These are phyloP conservation scores for Penicillium sp. DNA, from an alignment of 2,329 filamentous ascomycete genomes.

Conservation along the genomic window DNA sequence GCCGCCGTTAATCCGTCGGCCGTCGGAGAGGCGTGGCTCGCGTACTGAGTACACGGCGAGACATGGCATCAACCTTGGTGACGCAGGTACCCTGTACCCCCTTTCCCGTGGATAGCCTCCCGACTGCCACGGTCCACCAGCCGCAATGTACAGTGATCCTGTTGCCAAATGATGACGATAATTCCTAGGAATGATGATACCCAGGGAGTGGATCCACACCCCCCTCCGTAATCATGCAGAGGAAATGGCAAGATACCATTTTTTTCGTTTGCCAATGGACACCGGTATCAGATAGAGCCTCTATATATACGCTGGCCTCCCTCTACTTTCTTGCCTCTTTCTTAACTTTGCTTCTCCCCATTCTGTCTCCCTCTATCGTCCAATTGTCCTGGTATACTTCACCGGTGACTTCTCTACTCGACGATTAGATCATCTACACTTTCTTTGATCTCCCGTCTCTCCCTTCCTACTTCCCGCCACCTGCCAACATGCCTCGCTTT, in stretches of 20 bases:
- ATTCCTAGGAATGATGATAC: constrained; percentile 40
- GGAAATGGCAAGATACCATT: constrained; percentile 17
- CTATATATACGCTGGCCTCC: constrained; percentile 19
- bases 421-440: constrained; percentile 15
- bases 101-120: constrained; percentile 6
- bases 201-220: constrained; percentile 28
- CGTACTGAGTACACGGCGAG: constrained; percentile 18
- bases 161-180: constrained; percentile 35
- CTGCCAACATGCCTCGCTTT: constrained; percentile 56
- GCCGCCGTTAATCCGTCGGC: background rate
- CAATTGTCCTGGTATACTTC: constrained; percentile 6
- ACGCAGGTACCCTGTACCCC: constrained; percentile 23
- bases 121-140: constrained; percentile 8
- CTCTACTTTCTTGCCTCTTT: constrained; percentile 5
- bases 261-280: constrained; percentile 10
- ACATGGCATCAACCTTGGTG: constrained; percentile 12
- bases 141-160: constrained; percentile 14
- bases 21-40: background rate
- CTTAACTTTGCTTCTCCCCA: constrained; percentile 3
- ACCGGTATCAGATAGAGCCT: constrained; percentile 13
- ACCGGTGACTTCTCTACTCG: constrained; percentile 11
- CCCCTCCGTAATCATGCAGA: constrained; percentile 12
- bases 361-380: constrained; percentile 6
- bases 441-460: constrained; percentile 3
- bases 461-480: constrained; percentile 14